A percentile compares a stretch with the other conserved stretches of the same genome.
These are phyloP conservation scores for Dipsacomyces acuminosporus DNA, from an alignment of 371 early-diverging fungal genomes.

Conservation along the genomic window DNA sequence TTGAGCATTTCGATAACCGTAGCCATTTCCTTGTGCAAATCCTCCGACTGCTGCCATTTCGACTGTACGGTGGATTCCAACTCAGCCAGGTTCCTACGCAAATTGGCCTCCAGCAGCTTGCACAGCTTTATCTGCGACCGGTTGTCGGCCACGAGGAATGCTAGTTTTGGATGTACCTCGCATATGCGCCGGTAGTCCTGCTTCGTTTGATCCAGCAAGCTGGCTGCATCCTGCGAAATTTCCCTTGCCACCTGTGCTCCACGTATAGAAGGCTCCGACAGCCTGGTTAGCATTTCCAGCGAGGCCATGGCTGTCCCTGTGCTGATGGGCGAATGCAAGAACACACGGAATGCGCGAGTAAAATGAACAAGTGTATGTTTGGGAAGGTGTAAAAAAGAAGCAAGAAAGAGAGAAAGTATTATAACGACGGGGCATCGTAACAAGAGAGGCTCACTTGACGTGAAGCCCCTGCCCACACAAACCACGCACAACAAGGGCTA, in stretches of 20 bases:
- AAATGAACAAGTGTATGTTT: background rate
- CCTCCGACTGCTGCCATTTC: conserved; percentile 27
- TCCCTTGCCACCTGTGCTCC: conserved; percentile 30
- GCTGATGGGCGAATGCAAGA: too few species aligned
- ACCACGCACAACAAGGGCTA: background rate
- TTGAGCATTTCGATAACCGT: conserved; percentile 35
- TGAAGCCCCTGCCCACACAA: too few species aligned
- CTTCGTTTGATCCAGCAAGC: conserved; percentile 21
- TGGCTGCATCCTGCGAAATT: conserved; percentile 7
- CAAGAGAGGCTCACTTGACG: background rate
- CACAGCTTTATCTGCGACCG: conserved; percentile 25
- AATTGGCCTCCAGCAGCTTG: conserved; percentile 7
- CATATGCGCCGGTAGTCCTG: conserved; percentile 22
- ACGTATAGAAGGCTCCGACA: conserved; percentile 44
- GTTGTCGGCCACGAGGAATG: conserved; percentile 36
- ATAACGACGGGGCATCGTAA: too few species aligned
- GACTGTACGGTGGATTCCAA: conserved; percentile 12
- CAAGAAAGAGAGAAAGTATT: too few species aligned
- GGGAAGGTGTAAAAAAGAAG: background rate
- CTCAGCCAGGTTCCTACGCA: conserved; percentile 19
- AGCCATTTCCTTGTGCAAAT: conserved; percentile 30
- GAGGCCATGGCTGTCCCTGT: conserved; percentile 27
- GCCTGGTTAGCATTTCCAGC: conserved; percentile 33
- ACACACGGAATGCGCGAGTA: too few species aligned
- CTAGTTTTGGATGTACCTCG: conserved; percentile 36